phyloP scores from a whole-genome alignment of 805 yeast genomes.

The Saccharomycopsis selenospora region DNA sequence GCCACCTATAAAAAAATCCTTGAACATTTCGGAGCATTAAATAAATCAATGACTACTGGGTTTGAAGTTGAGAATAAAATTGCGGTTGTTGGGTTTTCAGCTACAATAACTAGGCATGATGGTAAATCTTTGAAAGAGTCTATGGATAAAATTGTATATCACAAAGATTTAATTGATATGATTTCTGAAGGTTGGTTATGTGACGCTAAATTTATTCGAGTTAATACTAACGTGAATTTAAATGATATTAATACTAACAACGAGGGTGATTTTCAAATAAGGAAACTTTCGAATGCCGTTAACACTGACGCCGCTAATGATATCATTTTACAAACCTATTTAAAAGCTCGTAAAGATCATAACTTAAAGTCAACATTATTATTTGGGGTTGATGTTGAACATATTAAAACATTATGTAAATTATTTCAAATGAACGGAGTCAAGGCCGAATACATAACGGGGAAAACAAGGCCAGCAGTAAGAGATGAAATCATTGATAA shows the following conservation, averaged over 20 bases:
- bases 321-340: constrained; percentile 46
- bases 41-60: background rate
- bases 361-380: constrained; percentile 56
- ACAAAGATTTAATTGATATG: constrained; percentile 58
- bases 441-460: constrained; percentile 64
- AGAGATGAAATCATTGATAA: constrained; percentile 47
- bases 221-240: constrained; percentile 32
- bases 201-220: constrained; percentile 57
- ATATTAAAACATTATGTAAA: constrained; percentile 47
- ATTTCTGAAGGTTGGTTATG: constrained; percentile 61
- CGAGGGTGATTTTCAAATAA: constrained; percentile 48
- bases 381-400: constrained; percentile 71
- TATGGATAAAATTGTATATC: constrained; percentile 70
- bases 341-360: constrained; percentile 35
- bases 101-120: constrained; percentile 79
- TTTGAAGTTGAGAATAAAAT: constrained; percentile 32
- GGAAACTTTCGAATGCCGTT: constrained; percentile 45
- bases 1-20: constrained; percentile 53
- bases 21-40: constrained; percentile 45
- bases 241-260: constrained; percentile 15
- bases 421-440: constrained; percentile 53
- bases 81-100: constrained; percentile 77
- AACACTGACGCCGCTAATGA: constrained; percentile 49
- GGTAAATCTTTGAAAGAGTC: constrained; percentile 47
- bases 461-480: constrained; percentile 47